These are phyloP conservation scores for Tulasnella sp. DNA, from an alignment of 768 basidiomycete genomes.

Conservation along the genomic window DNA sequence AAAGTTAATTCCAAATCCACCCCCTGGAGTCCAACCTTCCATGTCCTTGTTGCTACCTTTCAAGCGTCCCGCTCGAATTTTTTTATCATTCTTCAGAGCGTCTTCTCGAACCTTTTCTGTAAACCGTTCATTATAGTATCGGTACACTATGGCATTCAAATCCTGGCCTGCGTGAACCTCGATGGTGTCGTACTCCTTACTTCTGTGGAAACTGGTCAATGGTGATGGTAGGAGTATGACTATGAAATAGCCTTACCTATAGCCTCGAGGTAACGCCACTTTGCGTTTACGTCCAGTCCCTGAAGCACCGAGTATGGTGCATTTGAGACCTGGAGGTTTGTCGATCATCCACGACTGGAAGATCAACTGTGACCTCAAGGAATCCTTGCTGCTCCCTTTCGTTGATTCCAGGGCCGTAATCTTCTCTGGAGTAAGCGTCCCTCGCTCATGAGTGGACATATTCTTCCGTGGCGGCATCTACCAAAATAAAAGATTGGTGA, in stretches of 20 bases:
- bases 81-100: constrained; percentile 7
- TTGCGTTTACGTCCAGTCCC: not conserved
- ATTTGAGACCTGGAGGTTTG: constrained; percentile 12
- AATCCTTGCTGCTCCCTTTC: not conserved
- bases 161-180: constrained; percentile 4
- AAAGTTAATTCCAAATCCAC: constrained; percentile 8
- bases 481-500: not conserved
- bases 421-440: not conserved
- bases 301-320: not conserved
- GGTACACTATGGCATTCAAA: constrained; percentile 9
- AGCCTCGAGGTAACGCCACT: constrained; percentile 5
- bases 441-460: not conserved
- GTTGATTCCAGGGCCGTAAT: constrained; percentile 1
- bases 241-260: not conserved
- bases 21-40: constrained; percentile 12
- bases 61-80: not conserved
- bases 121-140: constrained; percentile 6
- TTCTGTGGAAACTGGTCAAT: not conserved
- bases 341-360: constrained; percentile 13
- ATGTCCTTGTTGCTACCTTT: constrained; percentile 4
- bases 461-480: not conserved
- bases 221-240: not conserved
- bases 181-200: constrained; percentile 9
- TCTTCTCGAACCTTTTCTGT: constrained; percentile 3
- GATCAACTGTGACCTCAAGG: not conserved